Evolutionary conservation across 441 rosid genomes (phyloP).

Genomic region (Lepidium campestre): DNA sequence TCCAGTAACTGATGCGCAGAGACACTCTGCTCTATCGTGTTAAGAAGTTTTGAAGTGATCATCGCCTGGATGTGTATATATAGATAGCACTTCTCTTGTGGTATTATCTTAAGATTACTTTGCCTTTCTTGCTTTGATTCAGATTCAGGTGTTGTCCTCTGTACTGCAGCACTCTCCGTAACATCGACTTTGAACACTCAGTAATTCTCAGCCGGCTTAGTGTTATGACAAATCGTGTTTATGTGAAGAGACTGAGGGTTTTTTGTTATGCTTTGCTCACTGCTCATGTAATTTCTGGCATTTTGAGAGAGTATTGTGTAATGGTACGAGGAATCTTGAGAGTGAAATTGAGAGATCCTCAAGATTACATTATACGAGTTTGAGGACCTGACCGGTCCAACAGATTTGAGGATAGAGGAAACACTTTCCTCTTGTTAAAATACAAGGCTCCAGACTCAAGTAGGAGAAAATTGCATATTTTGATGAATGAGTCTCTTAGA

Average conservation of each 20-base stretch:
- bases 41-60: not conserved
- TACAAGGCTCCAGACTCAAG: not conserved
- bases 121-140: not conserved
- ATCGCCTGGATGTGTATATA: constrained; percentile 4
- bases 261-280: no score
- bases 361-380: no score
- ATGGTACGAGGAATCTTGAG: no score
- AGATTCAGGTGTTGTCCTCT: not conserved
- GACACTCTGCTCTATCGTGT: not conserved
- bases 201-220: not conserved
- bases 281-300: no score
- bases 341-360: no score
- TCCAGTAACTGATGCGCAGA: not conserved
- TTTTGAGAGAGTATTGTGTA: no score
- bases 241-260: no score
- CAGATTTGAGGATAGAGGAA: not conserved
- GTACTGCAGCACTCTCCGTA: not conserved
- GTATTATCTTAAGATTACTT: not conserved
- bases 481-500: not conserved
- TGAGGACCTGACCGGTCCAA: not conserved
- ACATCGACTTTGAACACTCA: not conserved
- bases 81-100: not conserved
- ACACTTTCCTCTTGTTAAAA: not conserved
- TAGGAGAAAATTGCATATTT: not conserved
- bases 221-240: no score